Percentiles rank a stretch among this genome's conserved stretches.
Conservation (phyloP, 139 green algal species). For the Volvox africanus region DNA sequence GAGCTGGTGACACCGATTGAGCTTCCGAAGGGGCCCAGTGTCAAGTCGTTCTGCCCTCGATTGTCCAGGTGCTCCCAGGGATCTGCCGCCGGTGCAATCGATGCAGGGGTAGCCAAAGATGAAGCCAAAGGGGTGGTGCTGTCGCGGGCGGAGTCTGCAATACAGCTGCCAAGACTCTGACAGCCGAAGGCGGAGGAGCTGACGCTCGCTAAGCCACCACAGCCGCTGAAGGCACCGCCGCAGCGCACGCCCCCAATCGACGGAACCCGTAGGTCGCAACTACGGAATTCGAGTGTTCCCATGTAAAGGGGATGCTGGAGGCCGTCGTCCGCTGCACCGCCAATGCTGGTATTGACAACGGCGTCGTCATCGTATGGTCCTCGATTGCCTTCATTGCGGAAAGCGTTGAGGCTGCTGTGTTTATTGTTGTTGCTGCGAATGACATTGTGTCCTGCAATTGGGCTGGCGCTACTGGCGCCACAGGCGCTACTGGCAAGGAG, state of each 20-base stretch:
- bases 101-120: neutral
- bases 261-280: neutral
- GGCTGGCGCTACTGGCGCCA: neutral
- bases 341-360: neutral
- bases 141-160: neutral
- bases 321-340: neutral
- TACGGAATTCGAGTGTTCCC: neutral
- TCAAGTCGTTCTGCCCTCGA: neutral
- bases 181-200: neutral
- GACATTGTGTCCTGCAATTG: neutral
- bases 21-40: neutral
- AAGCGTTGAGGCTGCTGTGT: neutral
- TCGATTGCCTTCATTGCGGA: neutral
- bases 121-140: neutral
- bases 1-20: conserved; percentile 4
- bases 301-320: neutral
- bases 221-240: neutral
- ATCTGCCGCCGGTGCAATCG: neutral
- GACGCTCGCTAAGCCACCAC: neutral
- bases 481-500: neutral
- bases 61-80: neutral
- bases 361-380: neutral
- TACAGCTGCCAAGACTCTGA: neutral
- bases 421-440: neutral
- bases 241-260: neutral